These are phyloP conservation scores for Rhodotorula taiwanensis DNA, from an alignment of 768 basidiomycete genomes.

Conservation along the genomic window DNA sequence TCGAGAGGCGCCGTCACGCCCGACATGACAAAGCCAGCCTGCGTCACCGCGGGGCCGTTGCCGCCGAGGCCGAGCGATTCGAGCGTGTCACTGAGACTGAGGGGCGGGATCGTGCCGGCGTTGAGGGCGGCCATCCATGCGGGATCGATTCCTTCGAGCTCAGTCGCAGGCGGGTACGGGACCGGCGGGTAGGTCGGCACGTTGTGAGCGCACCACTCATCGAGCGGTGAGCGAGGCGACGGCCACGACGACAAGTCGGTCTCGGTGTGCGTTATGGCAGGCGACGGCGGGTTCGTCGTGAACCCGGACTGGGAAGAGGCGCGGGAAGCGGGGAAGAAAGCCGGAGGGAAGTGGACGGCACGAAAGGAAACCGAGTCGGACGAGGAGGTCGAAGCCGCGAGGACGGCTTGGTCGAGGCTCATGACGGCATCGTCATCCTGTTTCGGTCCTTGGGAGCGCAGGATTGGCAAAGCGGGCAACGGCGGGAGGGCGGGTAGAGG, in stretches of 20 bases:
- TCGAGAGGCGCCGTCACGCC: background rate
- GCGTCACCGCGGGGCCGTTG: background rate
- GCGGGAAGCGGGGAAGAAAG: background rate
- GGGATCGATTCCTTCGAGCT: background rate
- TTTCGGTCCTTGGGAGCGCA: background rate
- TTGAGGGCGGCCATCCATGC: background rate
- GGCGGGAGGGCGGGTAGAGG: background rate
- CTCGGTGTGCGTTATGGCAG: background rate
- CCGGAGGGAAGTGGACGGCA: background rate
- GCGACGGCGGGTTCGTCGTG: background rate
- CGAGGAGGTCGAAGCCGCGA: background rate
- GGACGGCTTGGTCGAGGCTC: background rate
- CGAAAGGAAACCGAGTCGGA: background rate
- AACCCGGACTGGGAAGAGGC: background rate
- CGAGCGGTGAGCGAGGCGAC: background rate
- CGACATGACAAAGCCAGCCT: background rate
- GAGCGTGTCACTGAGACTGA: background rate
- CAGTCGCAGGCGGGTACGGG: background rate
- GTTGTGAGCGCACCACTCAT: too few relatives aligned
- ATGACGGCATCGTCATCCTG: background rate
- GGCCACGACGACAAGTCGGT: conserved; percentile 5
- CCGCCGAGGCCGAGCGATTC: background rate
- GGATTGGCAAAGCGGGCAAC: background rate
- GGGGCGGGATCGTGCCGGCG: background rate
- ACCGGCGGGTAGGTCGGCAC: conserved; percentile 2